These are phyloP conservation scores for Geranomyces michiganensis DNA, from an alignment of 192 early-diverging fungal species.

Conservation along the genomic window DNA sequence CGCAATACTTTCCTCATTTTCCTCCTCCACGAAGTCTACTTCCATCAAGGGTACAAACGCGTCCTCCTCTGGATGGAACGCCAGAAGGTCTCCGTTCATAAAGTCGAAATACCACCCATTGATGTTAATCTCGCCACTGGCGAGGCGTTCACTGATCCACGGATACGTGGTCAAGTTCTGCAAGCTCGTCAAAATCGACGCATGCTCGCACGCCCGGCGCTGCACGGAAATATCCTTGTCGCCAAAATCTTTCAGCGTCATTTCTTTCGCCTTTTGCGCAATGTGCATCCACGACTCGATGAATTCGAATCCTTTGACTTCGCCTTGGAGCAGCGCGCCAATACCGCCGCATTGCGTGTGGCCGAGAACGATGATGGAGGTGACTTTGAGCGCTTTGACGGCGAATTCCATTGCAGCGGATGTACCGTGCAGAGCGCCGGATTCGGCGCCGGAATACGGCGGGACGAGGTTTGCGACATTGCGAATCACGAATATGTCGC, in stretches of 20 bases:
- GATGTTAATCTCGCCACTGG: constrained; percentile 38
- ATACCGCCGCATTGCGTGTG: constrained; percentile 54
- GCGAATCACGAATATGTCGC: constrained; percentile 51
- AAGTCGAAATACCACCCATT: constrained; percentile 58
- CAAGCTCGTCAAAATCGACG: constrained; percentile 44
- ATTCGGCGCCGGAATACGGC: constrained; percentile 41
- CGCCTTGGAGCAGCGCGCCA: constrained; percentile 38
- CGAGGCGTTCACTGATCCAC: constrained; percentile 40
- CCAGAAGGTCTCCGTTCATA: constrained; percentile 44
- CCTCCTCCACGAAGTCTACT: neutral
- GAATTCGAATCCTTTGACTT: constrained; percentile 41
- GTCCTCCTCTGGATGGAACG: constrained; percentile 39
- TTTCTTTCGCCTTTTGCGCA: constrained; percentile 42
- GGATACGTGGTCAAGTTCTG: constrained; percentile 51
- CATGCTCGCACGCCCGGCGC: constrained; percentile 43
- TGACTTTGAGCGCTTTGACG: constrained; percentile 47
- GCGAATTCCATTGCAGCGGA: constrained; percentile 53
- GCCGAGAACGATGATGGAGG: constrained; percentile 50
- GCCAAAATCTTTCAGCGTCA: constrained; percentile 39
- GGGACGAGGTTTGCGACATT: constrained; percentile 53
- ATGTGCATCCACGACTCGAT: constrained; percentile 50
- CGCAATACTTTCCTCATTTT: too few relatives aligned
- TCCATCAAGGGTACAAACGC: constrained; percentile 40
- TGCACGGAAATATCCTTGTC: constrained; percentile 32
- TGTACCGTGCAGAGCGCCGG: constrained; percentile 38